Conservation (phyloP, 768 basidiomycete genomes). For the Arthromyces matolae region DNA sequence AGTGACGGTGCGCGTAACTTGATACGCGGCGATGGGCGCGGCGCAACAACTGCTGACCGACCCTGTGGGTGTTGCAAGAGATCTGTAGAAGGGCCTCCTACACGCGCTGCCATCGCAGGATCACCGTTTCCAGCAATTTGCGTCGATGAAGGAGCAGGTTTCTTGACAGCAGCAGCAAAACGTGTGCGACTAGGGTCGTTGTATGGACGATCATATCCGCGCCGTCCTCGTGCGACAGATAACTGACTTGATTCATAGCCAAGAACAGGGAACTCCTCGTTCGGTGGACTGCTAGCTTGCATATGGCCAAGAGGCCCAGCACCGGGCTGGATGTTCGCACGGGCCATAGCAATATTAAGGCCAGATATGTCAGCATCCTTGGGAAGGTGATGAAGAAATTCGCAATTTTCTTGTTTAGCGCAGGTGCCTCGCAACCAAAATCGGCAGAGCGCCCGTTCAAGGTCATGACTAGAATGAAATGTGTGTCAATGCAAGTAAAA, state of each 20-base stretch:
- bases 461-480: constrained; percentile 67
- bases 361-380: constrained; percentile 78
- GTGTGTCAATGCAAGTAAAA: background rate
- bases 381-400: constrained; percentile 90
- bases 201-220: constrained; percentile 42
- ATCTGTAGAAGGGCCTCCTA: constrained; percentile 54
- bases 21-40: constrained; percentile 79
- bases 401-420: constrained; percentile 94
- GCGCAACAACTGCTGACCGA: constrained; percentile 68
- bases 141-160: constrained; percentile 28
- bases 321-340: constrained; percentile 55
- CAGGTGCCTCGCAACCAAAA: constrained; percentile 99
- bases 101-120: constrained; percentile 44
- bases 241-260: constrained; percentile 39
- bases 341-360: constrained; percentile 63
- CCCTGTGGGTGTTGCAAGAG: constrained; percentile 45
- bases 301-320: constrained; percentile 40
- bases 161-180: constrained; percentile 90
- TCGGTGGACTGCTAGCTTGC: constrained; percentile 27
- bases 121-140: constrained; percentile 29
- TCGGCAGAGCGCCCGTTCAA: constrained; percentile 90
- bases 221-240: constrained; percentile 34
- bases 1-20: constrained; percentile 80
- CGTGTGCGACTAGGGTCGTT: constrained; percentile 86
- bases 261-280: constrained; percentile 75